Evolutionary conservation across 2,329 filamentous ascomycete genomes (phyloP).

Genomic region (Penicillium sp.): DNA sequence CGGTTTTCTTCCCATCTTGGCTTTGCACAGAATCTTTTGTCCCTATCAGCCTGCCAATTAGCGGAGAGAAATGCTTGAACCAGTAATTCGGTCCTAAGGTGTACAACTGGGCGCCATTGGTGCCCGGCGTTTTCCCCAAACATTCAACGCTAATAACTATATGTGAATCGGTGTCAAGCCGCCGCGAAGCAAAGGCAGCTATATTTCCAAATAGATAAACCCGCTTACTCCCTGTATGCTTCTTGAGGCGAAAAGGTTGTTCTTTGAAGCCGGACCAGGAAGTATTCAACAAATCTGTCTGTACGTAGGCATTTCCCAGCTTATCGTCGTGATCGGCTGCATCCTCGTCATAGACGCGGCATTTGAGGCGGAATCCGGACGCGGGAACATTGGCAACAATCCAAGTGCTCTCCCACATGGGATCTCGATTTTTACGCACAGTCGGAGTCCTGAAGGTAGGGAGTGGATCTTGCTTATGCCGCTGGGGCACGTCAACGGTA

Average conservation of each 20-base stretch:
- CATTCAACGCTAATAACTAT: constrained; percentile 76
- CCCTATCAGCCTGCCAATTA: constrained; percentile 82
- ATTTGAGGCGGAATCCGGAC: constrained; percentile 82
- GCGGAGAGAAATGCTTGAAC: constrained; percentile 84
- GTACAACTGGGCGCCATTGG: constrained; percentile 72
- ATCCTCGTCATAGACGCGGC: constrained; percentile 89
- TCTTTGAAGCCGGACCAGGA: constrained; percentile 72
- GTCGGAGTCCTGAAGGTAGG: constrained; percentile 78
- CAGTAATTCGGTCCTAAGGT: constrained; percentile 78
- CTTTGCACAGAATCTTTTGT: constrained; percentile 69
- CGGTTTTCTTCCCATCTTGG: constrained; percentile 57
- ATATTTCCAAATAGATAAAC: constrained; percentile 78
- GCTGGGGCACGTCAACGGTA: constrained; percentile 68
- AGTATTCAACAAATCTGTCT: constrained; percentile 64
- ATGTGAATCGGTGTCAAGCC: constrained; percentile 70
- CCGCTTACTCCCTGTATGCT: constrained; percentile 79
- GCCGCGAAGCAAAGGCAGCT: constrained; percentile 64
- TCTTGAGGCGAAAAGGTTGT: constrained; percentile 73
- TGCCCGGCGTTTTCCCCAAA: constrained; percentile 72
- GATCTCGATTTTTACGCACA: constrained; percentile 71
- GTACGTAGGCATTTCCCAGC: constrained; percentile 81
- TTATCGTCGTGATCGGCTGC: constrained; percentile 83
- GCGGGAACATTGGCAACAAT: constrained; percentile 83
- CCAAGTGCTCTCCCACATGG: constrained; percentile 85
- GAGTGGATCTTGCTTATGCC: constrained; percentile 85